Base-by-base conservation (phyloP, 768 basidiomycete genomes). In the Suillus ampliporus region DNA sequence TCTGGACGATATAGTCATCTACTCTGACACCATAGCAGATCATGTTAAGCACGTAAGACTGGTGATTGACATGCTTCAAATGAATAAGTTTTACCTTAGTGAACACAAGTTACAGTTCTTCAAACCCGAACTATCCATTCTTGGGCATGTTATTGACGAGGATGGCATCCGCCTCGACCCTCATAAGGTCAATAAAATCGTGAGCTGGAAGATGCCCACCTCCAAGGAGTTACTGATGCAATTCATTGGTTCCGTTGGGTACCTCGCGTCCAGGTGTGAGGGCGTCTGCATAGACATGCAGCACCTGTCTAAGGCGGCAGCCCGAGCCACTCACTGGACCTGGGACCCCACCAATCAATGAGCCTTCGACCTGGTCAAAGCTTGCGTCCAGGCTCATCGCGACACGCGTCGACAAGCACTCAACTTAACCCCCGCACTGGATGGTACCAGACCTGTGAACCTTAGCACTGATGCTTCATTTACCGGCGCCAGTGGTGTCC, bases 111-210 rank as follows among this genome's bases (percentile, higher is more conserved):
- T 80, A 0, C 69, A 78, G 8, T 76, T 82, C 48, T 67, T 82
- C 8, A 58, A 57, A 0, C 8, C 59, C 0, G 69, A 72, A 53
- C 40, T 80, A n/a, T 71, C 75, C 31, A 64, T 79, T 10, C 68
- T 82, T 0, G 79, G 80, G 0, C 77, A 73, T 23, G 62, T 80
- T 6, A 67, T 84, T 2, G 72, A 76, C 38, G 71, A 76, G 34
- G 28, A 74, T 0, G 82, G 83, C 0, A 79, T 83, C 31, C 57
- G 59, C 1, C 80, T 82, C 75, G 81, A 83, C 54, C 77, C 78
- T 0, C 65, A 79, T 40, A 83, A 83, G 58, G 79, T 84, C 0
- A 77, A 82, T 47, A 65, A 66, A 0, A 69, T 83, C 0, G 9
- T 71, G 1, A 78, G 76, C 19, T 79, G 77, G 77, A 77, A 77